A percentile compares a stretch with the other conserved stretches of the same genome.
Evolutionary conservation across 352 stramenopile species (phyloP).

Genomic region (Phytophthora kernoviae): DNA sequence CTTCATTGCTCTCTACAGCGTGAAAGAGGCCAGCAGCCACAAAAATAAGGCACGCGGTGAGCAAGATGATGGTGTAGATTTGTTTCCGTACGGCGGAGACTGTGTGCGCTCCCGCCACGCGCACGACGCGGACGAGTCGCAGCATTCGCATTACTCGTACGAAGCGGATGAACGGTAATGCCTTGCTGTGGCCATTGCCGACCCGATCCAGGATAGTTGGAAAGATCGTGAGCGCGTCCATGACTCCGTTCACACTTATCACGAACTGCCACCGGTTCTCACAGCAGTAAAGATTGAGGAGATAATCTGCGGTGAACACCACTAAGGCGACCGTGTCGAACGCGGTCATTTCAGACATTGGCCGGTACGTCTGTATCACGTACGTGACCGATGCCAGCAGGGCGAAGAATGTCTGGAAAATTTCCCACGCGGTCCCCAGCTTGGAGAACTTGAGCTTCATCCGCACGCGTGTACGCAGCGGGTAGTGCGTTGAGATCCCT

Average conservation of each 20-base stretch:
- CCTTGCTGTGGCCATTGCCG: slow-evolving; percentile 16
- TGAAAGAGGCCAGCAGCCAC: slow-evolving; percentile 67
- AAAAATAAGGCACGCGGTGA: slow-evolving; percentile 71
- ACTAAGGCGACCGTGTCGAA: slow-evolving; percentile 51
- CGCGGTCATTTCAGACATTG: slow-evolving; percentile 10
- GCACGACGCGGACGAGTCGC: slow-evolving; percentile 55
- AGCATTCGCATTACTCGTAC: slow-evolving; percentile 63
- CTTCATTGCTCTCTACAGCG: slow-evolving; percentile 45
- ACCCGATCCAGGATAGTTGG: slow-evolving; percentile 51
- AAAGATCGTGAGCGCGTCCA: slow-evolving; percentile 69
- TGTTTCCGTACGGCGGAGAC: slow-evolving; percentile 70
- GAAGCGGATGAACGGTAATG: slow-evolving; percentile 67
- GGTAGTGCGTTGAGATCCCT: slow-evolving; percentile 58
- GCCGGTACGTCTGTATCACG: slow-evolving; percentile 57
- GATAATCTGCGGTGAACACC: slow-evolving; percentile 60
- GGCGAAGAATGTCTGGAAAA: slow-evolving; percentile 65
- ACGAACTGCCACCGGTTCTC: slow-evolving; percentile 57
- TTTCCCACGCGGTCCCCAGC: slow-evolving; percentile 52
- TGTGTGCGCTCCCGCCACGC: slow-evolving; percentile 44
- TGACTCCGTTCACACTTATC: slow-evolving; percentile 57
- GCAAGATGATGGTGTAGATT: slow-evolving; percentile 65
- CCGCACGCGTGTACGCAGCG: slow-evolving; percentile 52
- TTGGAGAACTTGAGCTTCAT: slow-evolving; percentile 68
- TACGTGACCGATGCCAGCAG: slow-evolving; percentile 56
- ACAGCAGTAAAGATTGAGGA: slow-evolving; percentile 69